Base-by-base conservation (phyloP, 2,329 filamentous ascomycete genomes). In the Ambrosiella cleistominuta region DNA sequence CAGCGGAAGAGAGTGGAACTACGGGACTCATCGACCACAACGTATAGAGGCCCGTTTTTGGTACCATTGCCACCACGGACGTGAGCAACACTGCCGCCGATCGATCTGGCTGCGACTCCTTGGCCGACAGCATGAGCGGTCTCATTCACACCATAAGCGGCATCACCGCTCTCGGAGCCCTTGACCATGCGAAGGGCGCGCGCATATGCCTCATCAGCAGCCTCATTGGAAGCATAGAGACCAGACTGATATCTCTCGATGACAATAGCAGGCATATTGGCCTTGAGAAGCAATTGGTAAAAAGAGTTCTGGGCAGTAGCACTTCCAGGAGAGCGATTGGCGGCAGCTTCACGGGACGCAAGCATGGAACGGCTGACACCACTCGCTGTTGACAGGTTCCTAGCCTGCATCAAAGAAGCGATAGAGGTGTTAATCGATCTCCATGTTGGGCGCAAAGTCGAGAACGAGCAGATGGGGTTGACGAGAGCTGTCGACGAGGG, bases 221-320 rank as follows among this genome's bases (percentile, higher is more conserved):
- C 79, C 13, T 81, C 69, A 67, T 91, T 96, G 17, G 81, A 81
- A 9, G 90, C 90, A 68, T 90, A 98, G 58, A 85, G 81, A 62
- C 86, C 86, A 13, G 85, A 89, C 67, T 89, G 83, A 69, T 95
- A 93, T 65, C 93, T 79, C 70, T 97, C 89, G 61, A 96, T 79
- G 59, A 98, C 75, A 62, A 98, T 95, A 56, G 89, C 85, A 15
- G 91, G 88, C 86, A 96, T 90, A 66, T 94, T 93, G 56, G 91
- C 89, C 67, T 86, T 86, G 58, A 96, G 76, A 12, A 98, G 79
- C 51, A 90, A 84, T 67, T 91, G 85, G 68, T 98, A 98, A 69
- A 98, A 96, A 13, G 87, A 85, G 68, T 91, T 93, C 69, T 98
- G 93, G 17, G 89, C 83, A 49, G 85, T 86, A 36, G 89, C 85